Evolutionary conservation across 148 eudicot genomes (phyloP).

Genomic region (Suaeda aralocaspica): DNA sequence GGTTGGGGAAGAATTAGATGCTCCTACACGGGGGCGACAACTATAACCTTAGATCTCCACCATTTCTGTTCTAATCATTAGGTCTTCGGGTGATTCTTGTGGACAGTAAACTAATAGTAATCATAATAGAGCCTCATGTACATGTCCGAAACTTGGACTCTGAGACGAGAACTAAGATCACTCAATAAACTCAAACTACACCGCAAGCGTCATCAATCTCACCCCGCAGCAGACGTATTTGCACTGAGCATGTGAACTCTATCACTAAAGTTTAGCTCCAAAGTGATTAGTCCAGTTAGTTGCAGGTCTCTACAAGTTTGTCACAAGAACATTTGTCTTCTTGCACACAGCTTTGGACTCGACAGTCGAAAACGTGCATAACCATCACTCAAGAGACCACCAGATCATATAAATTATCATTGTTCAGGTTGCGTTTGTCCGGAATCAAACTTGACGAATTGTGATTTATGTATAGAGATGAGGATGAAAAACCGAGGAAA

Average conservation of each 20-base stretch:
- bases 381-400: conserved; percentile 24
- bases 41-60: conserved; percentile 34
- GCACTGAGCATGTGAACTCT: conserved; percentile 16
- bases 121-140: conserved; percentile 5
- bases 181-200: conserved; percentile 3
- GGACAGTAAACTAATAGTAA: not conserved
- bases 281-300: not conserved
- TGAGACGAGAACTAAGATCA: not conserved
- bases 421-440: conserved; percentile 29
- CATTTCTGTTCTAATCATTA: not conserved
- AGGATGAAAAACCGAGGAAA: not conserved
- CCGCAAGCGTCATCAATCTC: conserved; percentile 21
- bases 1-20: conserved; percentile 51
- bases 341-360: conserved; percentile 20
- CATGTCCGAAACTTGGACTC: conserved; percentile 16
- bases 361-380: conserved; percentile 24
- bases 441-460: conserved; percentile 41
- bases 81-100: too few species aligned
- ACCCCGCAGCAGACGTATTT: not conserved
- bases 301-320: conserved; percentile 7
- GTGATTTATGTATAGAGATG: not conserved
- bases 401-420: conserved; percentile 36
- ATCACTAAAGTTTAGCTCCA: conserved; percentile 23
- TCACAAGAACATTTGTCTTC: conserved; percentile 27
- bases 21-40: conserved; percentile 11